phyloP scores from a whole-genome alignment of 2,329 filamentous ascomycete species.

The Emergomyces pasteurianus region DNA sequence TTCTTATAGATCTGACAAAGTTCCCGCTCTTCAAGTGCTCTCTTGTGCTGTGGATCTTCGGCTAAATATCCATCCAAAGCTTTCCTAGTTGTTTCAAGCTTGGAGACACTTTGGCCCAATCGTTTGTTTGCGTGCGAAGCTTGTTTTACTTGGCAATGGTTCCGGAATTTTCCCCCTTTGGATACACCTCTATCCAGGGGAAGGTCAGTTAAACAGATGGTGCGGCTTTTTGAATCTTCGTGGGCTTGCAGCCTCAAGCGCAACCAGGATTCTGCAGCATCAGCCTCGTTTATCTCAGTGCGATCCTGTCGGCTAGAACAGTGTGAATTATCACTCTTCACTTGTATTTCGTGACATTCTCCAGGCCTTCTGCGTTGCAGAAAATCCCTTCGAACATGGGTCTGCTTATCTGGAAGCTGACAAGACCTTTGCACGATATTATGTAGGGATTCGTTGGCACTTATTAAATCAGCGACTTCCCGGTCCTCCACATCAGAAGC shows the following conservation, averaged over 20 bases:
- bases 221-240: background rate
- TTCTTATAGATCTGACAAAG: conserved; percentile 2
- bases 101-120: background rate
- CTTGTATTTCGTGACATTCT: background rate
- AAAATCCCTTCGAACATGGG: background rate
- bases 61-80: conserved; percentile 1
- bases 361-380: background rate
- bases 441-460: background rate
- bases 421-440: background rate
- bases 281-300: background rate
- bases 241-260: background rate
- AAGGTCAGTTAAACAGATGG: background rate
- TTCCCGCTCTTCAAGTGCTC: background rate
- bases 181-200: background rate
- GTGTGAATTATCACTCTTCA: background rate
- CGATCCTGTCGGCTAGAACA: background rate
- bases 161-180: background rate
- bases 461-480: background rate
- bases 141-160: background rate
- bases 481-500: background rate
- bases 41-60: background rate
- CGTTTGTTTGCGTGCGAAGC: background rate
- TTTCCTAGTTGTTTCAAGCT: background rate
- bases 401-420: background rate
- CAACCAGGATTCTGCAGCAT: background rate